Conservation (phyloP, 2,329 filamentous ascomycete species). For the Pseudonectria foliicola region DNA sequence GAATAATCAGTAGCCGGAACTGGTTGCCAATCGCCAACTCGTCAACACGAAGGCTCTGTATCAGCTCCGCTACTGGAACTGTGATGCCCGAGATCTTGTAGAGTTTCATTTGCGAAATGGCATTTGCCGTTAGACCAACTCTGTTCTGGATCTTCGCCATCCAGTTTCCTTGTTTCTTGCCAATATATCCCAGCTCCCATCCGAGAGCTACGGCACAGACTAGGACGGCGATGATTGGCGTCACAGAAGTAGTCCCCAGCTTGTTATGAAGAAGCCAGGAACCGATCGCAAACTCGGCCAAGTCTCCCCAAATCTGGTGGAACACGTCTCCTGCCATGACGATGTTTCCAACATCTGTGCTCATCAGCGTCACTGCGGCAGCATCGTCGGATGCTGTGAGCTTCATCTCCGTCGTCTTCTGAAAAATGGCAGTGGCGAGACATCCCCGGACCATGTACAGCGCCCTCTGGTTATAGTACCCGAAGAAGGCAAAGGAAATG, state of each 20-base stretch:
- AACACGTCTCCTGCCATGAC: constrained; percentile 24
- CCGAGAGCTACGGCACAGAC: constrained; percentile 13
- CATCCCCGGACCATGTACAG: constrained; percentile 26
- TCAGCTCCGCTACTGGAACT: constrained; percentile 20
- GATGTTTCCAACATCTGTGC: constrained; percentile 38
- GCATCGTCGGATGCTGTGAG: constrained; percentile 29
- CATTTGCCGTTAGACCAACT: constrained; percentile 24
- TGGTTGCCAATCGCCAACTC: constrained; percentile 23
- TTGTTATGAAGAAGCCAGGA: constrained; percentile 40
- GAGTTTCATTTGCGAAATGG: constrained; percentile 26
- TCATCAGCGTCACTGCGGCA: constrained; percentile 40
- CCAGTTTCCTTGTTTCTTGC: constrained; percentile 26
- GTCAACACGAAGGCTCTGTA: constrained; percentile 21
- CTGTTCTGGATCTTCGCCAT: constrained; percentile 29
- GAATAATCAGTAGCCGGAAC: constrained; percentile 20
- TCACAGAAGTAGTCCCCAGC: constrained; percentile 39
- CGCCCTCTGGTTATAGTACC: constrained; percentile 30
- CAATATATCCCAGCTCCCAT: constrained; percentile 10
- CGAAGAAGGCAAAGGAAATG: constrained; percentile 31
- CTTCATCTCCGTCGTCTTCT: constrained; percentile 26
- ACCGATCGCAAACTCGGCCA: constrained; percentile 36
- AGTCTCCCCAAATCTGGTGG: constrained; percentile 35
- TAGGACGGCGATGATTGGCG: constrained; percentile 38
- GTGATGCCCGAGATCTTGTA: constrained; percentile 26
- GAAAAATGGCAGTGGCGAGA: constrained; percentile 27